These are phyloP conservation scores for Amaranthus tricolor DNA, from an alignment of 179 eudicot genomes.

Conservation along the genomic window DNA sequence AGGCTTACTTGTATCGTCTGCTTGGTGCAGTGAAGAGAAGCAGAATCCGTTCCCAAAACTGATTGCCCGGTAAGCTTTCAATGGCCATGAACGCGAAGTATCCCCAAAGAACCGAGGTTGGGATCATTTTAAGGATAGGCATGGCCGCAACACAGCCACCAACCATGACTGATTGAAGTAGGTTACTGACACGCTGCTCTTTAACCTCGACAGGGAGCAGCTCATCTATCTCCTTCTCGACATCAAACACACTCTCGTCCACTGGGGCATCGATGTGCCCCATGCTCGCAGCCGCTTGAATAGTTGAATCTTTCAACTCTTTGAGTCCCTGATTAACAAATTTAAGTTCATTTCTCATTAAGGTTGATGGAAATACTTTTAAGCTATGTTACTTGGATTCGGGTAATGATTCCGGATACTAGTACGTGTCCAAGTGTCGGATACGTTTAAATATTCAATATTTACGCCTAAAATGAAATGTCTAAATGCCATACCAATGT, in stretches of 20 bases:
- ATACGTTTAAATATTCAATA: too few species aligned
- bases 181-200: slow-evolving; percentile 88
- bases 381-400: background rate
- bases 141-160: slow-evolving; percentile 93
- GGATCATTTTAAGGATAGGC: slow-evolving; percentile 84
- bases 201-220: slow-evolving; percentile 87
- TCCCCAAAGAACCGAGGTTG: slow-evolving; percentile 92
- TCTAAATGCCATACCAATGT: too few species aligned
- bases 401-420: too few species aligned
- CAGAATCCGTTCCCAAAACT: slow-evolving; percentile 90
- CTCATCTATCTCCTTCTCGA: slow-evolving; percentile 86
- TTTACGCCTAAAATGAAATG: too few species aligned
- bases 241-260: slow-evolving; percentile 81
- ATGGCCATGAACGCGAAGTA: slow-evolving; percentile 97
- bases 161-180: slow-evolving; percentile 79
- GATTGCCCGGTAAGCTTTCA: slow-evolving; percentile 93
- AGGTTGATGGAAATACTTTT: background rate
- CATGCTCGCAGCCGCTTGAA: slow-evolving; percentile 74
- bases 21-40: slow-evolving; percentile 83
- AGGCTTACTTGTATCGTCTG: slow-evolving; percentile 73
- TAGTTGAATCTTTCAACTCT: slow-evolving; percentile 80
- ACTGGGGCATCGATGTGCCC: slow-evolving; percentile 77
- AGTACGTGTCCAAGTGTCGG: too few species aligned
- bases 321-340: slow-evolving; percentile 60
- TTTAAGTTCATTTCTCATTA: slow-evolving; percentile 5